Evolutionary conservation across 1,284 basidiomycete species (phyloP), one percentile per base, ranked within the genome.

Genomic region (Pseudozyma thailandica): DNA sequence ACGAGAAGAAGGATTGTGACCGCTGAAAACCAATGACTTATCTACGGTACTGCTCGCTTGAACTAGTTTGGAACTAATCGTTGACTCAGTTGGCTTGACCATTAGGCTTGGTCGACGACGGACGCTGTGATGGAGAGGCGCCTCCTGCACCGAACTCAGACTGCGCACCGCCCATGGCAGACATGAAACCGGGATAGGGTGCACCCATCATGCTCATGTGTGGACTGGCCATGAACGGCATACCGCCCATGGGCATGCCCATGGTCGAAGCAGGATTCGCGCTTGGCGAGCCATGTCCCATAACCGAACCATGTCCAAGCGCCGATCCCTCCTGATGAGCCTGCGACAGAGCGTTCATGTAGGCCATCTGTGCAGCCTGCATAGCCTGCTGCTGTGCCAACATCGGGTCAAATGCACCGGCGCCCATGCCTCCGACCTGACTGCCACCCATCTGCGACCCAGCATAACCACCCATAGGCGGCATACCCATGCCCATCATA

Each of bases 341-440:
- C 44, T 70, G 61, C 16, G 51, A 60, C 20, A 72, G 49, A 13
- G 80, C 78, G 33, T 74, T 77, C 72, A 78, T 74, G 59, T 81
- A 82, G 10, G 81, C 81, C 69, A 78, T 75, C 49, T 80, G 79
- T 8, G 78, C 78, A 13, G 79, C 78, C 50, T 77, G 76, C 75
- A 79, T 75, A 27, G 74, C 77, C 50, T 74, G 72, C 52, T 79
- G 79, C 66, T 77, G 77, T 12, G 74, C 74, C 64, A 66, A 54
- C 66, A 76, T 71, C 16, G 66, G 69, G 27, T 73, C 63, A 37
- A 70, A 68, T 25, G 52, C 57, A 42, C 56, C 49, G 38, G 53
- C 49, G 33, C 49, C 53, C 61, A 63, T 63, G 18, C 61, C 70
- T 6, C 53, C 65, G 3, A 60, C 50, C 43, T 70, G 72, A 39